Base-by-base conservation (phyloP, 2,329 filamentous ascomycete species). In the Amphichorda felina region DNA sequence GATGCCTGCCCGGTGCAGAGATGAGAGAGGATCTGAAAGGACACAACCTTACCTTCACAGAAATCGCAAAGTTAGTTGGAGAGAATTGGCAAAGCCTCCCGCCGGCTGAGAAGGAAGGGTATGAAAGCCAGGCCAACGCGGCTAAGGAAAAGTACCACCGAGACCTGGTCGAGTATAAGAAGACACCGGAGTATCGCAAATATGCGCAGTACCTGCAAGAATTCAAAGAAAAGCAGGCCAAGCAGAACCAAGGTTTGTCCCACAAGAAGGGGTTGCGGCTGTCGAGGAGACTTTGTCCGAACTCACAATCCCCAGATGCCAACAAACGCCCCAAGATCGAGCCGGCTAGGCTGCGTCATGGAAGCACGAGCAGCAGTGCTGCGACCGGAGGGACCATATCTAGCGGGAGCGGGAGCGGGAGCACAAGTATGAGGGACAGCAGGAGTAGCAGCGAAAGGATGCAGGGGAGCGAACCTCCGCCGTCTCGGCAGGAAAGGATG, bases 61-160 rank as follows among this genome's bases (percentile, higher is more conserved):
- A 88, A 48, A 87, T 89, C 42, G 83, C 83, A 9, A 88, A 88
- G 49, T 61, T 86, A 1, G 83, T 88, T 1, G 83, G 83, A 6
- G 82, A 89, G 50, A 75, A 82, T 49, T 89, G 83, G 83, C 83
- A 89, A 50, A 78, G 74, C 35, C 58, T 89, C 8, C 64, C 72
- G 2, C 65, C 74, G 1, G 56, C 63, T 1, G 77, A 83, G 44
- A 82, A 83, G 48, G 82, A 86, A 49, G 66, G 70, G 0, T 89
- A 72, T 45, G 83, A 89, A 53, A 70, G 69, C 27, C 75, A 82
- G 49, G 82, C 83, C 17, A 77, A 79, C 40, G 57, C 68, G 13
- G 79, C 79, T 18, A 89, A 89, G 56, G 82, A 88, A 44, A 80
- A 70, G 44, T 89, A 86, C 50, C 81, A 82, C 44, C 64, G 70